phyloP scores from a whole-genome alignment of 2,329 filamentous ascomycete genomes.

The Lizonia empirigonia region DNA sequence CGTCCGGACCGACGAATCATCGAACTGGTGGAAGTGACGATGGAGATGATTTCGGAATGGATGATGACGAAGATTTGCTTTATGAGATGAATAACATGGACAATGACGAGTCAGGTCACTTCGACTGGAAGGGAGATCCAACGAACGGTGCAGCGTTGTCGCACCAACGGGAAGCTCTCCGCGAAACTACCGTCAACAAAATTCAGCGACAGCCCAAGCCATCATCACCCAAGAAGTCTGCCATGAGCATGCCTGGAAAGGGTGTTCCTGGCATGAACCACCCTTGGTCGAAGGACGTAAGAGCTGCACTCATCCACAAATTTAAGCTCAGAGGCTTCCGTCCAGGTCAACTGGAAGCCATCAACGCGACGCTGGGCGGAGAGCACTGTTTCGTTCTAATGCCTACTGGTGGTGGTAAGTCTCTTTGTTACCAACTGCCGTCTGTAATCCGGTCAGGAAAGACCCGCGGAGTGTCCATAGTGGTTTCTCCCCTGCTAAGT shows the following conservation, averaged over 20 bases:
- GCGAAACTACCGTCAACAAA: conserved; percentile 38
- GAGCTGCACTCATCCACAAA: conserved; percentile 75
- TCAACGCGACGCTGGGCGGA: conserved; percentile 87
- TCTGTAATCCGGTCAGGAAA: conserved; percentile 80
- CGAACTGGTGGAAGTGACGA: conserved; percentile 18
- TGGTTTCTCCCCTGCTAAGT: conserved; percentile 92
- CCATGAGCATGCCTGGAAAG: conserved; percentile 33
- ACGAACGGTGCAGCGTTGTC: conserved; percentile 20
- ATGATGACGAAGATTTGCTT: conserved; percentile 42
- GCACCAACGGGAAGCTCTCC: conserved; percentile 34
- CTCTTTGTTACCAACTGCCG: conserved; percentile 93
- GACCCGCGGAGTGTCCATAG: conserved; percentile 85
- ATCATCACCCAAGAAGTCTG: conserved; percentile 38
- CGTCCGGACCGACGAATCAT: not conserved
- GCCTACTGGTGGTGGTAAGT: conserved; percentile 97
- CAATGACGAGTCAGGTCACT: conserved; percentile 37
- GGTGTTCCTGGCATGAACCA: conserved; percentile 51
- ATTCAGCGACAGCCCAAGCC: conserved; percentile 21
- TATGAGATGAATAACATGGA: conserved; percentile 53
- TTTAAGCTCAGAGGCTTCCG: conserved; percentile 89
- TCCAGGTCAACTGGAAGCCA: conserved; percentile 89
- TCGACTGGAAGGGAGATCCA: conserved; percentile 39
- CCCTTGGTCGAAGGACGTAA: conserved; percentile 87
- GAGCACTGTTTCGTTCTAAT: conserved; percentile 95
- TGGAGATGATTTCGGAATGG: conserved; percentile 38